A percentile compares a stretch with the other conserved stretches of the same genome.
Evolutionary conservation across 495 filamentous ascomycete genomes (phyloP).

Genomic region (Talaromyces ruber): DNA sequence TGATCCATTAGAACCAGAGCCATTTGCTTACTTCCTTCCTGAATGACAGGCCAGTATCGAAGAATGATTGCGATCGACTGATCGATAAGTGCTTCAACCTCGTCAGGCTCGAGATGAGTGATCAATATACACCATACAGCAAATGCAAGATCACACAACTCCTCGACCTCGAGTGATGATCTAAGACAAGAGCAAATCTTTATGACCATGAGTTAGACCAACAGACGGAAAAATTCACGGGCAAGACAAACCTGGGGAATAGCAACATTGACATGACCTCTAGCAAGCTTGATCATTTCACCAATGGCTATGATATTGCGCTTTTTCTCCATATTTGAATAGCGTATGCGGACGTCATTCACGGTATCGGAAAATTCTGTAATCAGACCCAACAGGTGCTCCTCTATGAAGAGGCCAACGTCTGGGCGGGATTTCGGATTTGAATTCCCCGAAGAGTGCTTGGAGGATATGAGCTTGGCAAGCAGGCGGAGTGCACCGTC

Average conservation of each 20-base stretch:
- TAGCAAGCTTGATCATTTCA: conserved; percentile 74
- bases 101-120: conserved; percentile 60
- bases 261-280: conserved; percentile 61
- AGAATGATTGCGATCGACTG: conserved; percentile 82
- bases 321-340: conserved; percentile 58
- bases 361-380: conserved; percentile 72
- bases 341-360: conserved; percentile 54
- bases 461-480: conserved; percentile 52
- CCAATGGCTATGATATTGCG: conserved; percentile 74
- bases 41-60: conserved; percentile 66
- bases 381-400: conserved; percentile 82
- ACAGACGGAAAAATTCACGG: background rate
- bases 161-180: conserved; percentile 64
- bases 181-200: conserved; percentile 84
- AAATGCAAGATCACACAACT: conserved; percentile 69
- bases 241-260: conserved; percentile 63
- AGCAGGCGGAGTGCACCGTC: conserved; percentile 60
- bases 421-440: conserved; percentile 43
- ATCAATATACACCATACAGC: conserved; percentile 77
- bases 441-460: conserved; percentile 35
- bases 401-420: conserved; percentile 73
- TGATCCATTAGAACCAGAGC: conserved; percentile 53
- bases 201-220: background rate
- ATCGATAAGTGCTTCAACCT: conserved; percentile 70
- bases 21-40: conserved; percentile 44